These are phyloP conservation scores for Fraxinus xanthoxyloides DNA, from an alignment of 305 asterid species.

Conservation along the genomic window DNA sequence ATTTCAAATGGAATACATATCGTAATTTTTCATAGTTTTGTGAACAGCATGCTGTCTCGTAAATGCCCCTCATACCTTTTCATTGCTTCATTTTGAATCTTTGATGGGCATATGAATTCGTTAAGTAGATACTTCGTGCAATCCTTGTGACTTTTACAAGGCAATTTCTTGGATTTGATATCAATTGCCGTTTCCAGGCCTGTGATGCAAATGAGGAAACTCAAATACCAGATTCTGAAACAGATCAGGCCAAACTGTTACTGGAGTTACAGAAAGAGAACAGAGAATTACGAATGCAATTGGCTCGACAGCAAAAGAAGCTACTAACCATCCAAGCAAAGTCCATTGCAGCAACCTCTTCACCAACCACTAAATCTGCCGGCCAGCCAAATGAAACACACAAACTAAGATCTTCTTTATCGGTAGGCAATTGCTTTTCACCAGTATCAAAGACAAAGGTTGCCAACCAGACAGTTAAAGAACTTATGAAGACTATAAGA, in stretches of 20 bases:
- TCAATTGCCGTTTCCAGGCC: conserved; percentile 25
- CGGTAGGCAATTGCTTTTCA: conserved; percentile 48
- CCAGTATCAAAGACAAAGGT: conserved; percentile 51
- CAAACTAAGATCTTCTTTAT: conserved; percentile 41
- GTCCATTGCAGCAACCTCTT: conserved; percentile 47
- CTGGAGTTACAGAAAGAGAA: conserved; percentile 65
- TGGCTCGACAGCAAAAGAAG: conserved; percentile 58
- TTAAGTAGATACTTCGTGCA: not conserved
- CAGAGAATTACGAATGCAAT: conserved; percentile 46
- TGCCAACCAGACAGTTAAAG: conserved; percentile 31
- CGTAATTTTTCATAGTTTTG: not conserved
- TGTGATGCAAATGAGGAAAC: conserved; percentile 49
- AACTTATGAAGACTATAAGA: conserved; percentile 41
- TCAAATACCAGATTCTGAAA: conserved; percentile 44
- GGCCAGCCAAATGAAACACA: conserved; percentile 34
- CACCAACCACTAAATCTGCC: conserved; percentile 47
- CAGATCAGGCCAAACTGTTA: conserved; percentile 53
- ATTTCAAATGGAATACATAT: not conserved
- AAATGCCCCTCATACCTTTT: not conserved
- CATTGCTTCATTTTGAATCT: not conserved
- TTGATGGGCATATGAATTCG: not conserved
- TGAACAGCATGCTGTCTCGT: not conserved
- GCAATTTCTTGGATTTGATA: not conserved
- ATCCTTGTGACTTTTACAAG: not conserved
- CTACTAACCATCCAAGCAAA: conserved; percentile 50